Percentiles rank a stretch among this genome's conserved stretches.
phyloP scores from a whole-genome alignment of 1,284 basidiomycete genomes.

The Flammula alnicola region DNA sequence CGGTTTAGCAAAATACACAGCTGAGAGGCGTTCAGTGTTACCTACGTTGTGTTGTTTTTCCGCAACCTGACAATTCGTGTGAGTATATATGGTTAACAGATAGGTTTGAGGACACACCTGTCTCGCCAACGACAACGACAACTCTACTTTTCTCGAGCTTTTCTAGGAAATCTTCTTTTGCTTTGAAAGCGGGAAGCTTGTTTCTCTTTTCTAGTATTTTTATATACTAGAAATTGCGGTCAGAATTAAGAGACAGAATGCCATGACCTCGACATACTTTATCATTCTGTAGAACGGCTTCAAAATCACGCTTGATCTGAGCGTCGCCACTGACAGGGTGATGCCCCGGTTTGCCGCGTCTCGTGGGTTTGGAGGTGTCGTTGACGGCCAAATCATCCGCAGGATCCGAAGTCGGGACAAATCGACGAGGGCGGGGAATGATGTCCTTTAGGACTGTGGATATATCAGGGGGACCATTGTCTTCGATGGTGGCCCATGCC shows the following conservation, averaged over 20 bases:
- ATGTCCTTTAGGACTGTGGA: conserved; percentile 66
- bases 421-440: conserved; percentile 42
- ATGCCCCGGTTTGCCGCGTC: no score
- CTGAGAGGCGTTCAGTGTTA: neutral
- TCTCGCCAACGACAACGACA: conserved; percentile 86
- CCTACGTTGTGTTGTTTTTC: conserved; percentile 86
- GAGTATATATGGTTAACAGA: conserved; percentile 2
- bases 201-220: conserved; percentile 62
- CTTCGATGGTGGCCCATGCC: conserved; percentile 68
- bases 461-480: conserved; percentile 75
- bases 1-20: conserved; percentile 10
- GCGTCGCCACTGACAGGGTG: conserved; percentile 46
- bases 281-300: conserved; percentile 45
- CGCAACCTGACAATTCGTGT: conserved; percentile 63
- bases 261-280: conserved; percentile 38
- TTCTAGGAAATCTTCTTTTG: conserved; percentile 66
- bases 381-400: neutral
- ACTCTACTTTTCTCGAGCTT: conserved; percentile 68
- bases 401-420: neutral
- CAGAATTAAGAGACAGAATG: neutral
- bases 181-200: conserved; percentile 78
- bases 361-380: no score
- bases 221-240: conserved; percentile 45
- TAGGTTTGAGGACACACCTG: conserved; percentile 45
- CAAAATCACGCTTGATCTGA: conserved; percentile 63